Percentiles rank a stretch among this genome's conserved stretches.
phyloP scores from a whole-genome alignment of 371 early-diverging fungal genomes.

The Haplosporangium sp. region DNA sequence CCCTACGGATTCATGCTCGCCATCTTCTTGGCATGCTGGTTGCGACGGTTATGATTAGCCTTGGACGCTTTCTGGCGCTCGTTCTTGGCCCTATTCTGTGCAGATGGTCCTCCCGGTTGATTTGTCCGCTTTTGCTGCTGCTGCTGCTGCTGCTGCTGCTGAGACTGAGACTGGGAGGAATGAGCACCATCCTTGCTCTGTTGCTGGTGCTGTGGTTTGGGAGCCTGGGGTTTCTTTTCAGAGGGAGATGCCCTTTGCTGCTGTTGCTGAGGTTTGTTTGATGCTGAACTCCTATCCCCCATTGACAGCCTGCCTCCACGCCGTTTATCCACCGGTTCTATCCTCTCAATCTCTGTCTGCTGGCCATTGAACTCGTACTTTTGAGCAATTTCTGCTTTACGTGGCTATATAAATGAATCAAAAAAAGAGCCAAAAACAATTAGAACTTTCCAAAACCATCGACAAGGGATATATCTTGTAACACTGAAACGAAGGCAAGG shows the following conservation, averaged over 20 bases:
- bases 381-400: constrained; percentile 69
- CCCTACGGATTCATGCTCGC: constrained; percentile 55
- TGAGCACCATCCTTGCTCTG: not conserved
- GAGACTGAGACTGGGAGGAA: not conserved
- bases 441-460: too few relatives aligned
- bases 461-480: not conserved
- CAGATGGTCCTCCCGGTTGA: constrained; percentile 21
- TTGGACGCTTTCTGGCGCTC: constrained; percentile 73
- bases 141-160: constrained; percentile 5
- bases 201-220: constrained; percentile 12
- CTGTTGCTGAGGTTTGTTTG: constrained; percentile 19
- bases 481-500: not conserved
- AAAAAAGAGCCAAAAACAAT: not conserved
- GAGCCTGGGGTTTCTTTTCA: constrained; percentile 9
- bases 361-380: constrained; percentile 70
- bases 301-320: constrained; percentile 41
- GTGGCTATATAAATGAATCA: constrained; percentile 60
- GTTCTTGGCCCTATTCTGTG: constrained; percentile 60
- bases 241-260: constrained; percentile 10
- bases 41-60: constrained; percentile 76
- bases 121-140: constrained; percentile 19
- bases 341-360: constrained; percentile 33
- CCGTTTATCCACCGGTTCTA: constrained; percentile 55
- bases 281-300: constrained; percentile 27
- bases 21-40: constrained; percentile 72